Evolutionary conservation across 306 rosid species (phyloP), one percentile per base, ranked within the genome.

Genomic region (Betula pendula): DNA sequence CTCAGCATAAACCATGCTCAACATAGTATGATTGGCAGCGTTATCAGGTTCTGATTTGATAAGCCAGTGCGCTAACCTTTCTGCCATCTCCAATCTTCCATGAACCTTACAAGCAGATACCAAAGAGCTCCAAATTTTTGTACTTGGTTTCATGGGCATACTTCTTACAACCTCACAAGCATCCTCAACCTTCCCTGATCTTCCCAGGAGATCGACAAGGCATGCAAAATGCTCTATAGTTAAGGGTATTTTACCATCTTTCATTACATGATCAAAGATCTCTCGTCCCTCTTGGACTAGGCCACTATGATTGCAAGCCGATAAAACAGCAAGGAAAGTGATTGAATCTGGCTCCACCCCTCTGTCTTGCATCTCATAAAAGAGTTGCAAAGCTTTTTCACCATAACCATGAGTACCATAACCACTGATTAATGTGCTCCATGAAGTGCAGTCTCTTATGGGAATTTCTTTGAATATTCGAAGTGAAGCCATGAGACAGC

Each of bases 241-340:
- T 72, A 79, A 49, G 47, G 77, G 75, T 72, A 82, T 71, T 70
- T 81, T 40, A 55, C 55, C 78, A 19, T 72, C 88, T 72, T 68
- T 76, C 40, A 70, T 71, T 63, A 77, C 63, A 65, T 74, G 76
- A 19, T 83, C 70, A 74, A 91, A 89, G 49, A 89, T 58, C 68
- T n/a, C 56, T 72, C 81, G 83, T 17, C 88, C 96, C 80, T 89
- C 90, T 20, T 74, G 38, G 31, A 87, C 89, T 48, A 91, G 89
- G 51, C 96, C 91, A 33, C 89, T 82, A 60, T 91, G 93, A 85
- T 84, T 87, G 73, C 96, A 91, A 51, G 96, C 90, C 42, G 89
- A 89, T 75, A 91, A 81, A 38, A 86, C 62, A 4, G 88, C 84
- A 27, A 91, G 92, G 80, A 82, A 73, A 16, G 91, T 82, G 55